Percentiles rank a stretch among this genome's conserved stretches.
These are phyloP conservation scores for Marchantia polymorpha DNA, from an alignment of 225 moss, liverwort and hornwort species.

Conservation along the genomic window DNA sequence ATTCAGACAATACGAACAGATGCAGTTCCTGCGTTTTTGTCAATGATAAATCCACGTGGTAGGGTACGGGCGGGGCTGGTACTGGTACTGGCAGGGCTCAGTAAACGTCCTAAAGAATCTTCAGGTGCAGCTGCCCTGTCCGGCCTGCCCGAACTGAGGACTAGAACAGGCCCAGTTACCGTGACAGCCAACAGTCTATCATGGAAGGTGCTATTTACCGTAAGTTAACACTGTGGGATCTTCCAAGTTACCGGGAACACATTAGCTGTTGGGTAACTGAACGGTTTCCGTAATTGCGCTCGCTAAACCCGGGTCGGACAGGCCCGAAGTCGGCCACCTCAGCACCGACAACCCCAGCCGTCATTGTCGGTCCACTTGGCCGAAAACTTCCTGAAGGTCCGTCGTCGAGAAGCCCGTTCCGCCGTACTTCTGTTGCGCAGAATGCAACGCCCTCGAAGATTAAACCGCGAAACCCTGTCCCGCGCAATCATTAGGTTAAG, in stretches of 20 bases:
- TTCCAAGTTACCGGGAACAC: background rate
- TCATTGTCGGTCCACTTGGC: background rate
- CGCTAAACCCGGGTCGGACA: background rate
- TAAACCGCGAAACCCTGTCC: no score
- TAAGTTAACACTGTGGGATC: background rate
- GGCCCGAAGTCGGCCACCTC: background rate
- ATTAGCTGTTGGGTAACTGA: background rate
- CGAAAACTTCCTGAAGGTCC: background rate
- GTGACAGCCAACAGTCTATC: no score
- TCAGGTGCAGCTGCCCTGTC: conserved; percentile 1
- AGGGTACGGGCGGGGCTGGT: background rate
- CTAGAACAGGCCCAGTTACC: background rate
- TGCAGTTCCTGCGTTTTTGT: background rate
- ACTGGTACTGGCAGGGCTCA: background rate
- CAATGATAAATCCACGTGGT: background rate
- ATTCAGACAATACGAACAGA: background rate
- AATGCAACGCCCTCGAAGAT: no score
- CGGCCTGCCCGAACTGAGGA: background rate
- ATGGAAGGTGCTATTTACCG: background rate
- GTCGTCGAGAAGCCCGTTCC: background rate
- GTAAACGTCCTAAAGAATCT: background rate
- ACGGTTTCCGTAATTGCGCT: background rate
- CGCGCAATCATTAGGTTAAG: no score
- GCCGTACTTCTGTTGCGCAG: background rate
- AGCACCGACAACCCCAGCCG: background rate